Percentiles rank a stretch among this genome's conserved stretches.
Evolutionary conservation across 2,329 filamentous ascomycete species (phyloP).

Genomic region (Nannizziopsis barbatae): DNA sequence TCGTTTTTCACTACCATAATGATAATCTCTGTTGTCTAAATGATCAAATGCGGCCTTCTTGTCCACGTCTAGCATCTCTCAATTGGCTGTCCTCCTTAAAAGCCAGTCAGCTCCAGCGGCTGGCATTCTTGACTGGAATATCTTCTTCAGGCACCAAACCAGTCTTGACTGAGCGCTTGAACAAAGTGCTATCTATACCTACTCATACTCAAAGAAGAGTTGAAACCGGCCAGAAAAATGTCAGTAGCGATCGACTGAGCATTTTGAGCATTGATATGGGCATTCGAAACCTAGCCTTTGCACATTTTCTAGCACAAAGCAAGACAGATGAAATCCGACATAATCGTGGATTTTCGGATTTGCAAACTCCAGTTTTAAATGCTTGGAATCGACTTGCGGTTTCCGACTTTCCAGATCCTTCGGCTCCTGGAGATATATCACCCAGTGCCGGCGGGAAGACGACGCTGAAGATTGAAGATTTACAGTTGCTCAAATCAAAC

Average conservation of each 20-base stretch:
- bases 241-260: conserved; percentile 27
- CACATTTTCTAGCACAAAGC: conserved; percentile 42
- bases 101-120: conserved; percentile 43
- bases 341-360: background rate
- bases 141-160: conserved; percentile 50
- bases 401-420: conserved; percentile 18
- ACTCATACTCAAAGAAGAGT: background rate
- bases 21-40: too few relatives aligned
- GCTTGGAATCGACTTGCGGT: conserved; percentile 36
- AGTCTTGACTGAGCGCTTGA: conserved; percentile 43
- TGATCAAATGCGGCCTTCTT: conserved; percentile 2
- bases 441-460: background rate
- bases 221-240: conserved; percentile 24
- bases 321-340: conserved; percentile 6
- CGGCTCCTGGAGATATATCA: background rate
- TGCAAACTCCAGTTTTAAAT: conserved; percentile 21
- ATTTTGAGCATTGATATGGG: conserved; percentile 77
- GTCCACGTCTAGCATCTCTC: conserved; percentile 1
- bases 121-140: conserved; percentile 52
- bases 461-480: background rate
- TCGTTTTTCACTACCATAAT: too few relatives aligned
- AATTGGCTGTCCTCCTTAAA: conserved; percentile 38
- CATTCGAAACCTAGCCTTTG: conserved; percentile 68
- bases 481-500: background rate
- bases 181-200: conserved; percentile 13